Evolutionary conservation across 2,329 filamentous ascomycete genomes (phyloP).

Genomic region (Hysterium pulicare): DNA sequence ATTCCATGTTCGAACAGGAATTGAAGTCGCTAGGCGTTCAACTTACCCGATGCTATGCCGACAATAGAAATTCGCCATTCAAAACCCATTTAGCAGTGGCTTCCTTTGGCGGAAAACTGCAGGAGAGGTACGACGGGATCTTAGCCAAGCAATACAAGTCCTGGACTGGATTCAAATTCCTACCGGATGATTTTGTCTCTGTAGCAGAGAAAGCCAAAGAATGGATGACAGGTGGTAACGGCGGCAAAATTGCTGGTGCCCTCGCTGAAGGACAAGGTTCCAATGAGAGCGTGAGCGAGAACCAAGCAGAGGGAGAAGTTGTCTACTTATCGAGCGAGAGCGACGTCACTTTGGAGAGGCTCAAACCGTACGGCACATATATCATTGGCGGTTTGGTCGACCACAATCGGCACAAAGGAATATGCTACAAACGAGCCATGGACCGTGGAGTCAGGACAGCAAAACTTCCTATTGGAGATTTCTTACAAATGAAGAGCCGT

Average conservation of each 20-base stretch:
- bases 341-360: constrained; percentile 73
- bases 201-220: constrained; percentile 64
- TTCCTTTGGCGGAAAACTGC: constrained; percentile 71
- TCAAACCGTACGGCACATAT: constrained; percentile 87
- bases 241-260: constrained; percentile 58
- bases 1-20: constrained; percentile 84
- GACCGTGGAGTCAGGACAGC: constrained; percentile 79
- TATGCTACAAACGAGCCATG: constrained; percentile 81
- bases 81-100: constrained; percentile 72
- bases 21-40: constrained; percentile 78
- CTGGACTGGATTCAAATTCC: constrained; percentile 77
- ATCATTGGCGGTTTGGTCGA: constrained; percentile 93
- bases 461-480: constrained; percentile 91
- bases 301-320: constrained; percentile 52
- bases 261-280: constrained; percentile 41
- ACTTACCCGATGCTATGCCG: constrained; percentile 83
- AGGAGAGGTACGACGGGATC: constrained; percentile 74
- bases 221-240: constrained; percentile 60
- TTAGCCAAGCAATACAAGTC: constrained; percentile 67
- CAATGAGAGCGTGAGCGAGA: constrained; percentile 17
- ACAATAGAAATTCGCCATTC: constrained; percentile 69
- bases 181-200: constrained; percentile 69
- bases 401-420: constrained; percentile 90
- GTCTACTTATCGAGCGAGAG: constrained; percentile 92
- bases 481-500: constrained; percentile 83